Conservation (phyloP, 2,329 filamentous ascomycete species). For the Phaeophleospora eucalypticola region DNA sequence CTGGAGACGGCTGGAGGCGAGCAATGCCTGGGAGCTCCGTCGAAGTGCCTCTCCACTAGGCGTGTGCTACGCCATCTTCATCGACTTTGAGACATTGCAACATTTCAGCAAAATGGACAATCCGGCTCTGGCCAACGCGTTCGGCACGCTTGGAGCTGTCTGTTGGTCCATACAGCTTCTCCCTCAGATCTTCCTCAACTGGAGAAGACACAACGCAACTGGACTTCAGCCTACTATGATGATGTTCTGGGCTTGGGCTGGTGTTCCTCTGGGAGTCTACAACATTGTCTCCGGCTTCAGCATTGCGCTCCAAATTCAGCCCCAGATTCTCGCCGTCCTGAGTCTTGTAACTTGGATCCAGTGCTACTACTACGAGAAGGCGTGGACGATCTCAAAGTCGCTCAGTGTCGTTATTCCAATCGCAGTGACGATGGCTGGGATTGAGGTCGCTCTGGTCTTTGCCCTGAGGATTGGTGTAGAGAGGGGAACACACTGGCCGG, state of each 20-base stretch:
- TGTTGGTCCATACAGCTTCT: conserved; percentile 68
- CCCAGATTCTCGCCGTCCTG: conserved; percentile 52
- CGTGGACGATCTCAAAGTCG: conserved; percentile 51
- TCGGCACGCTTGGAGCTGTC: conserved; percentile 57
- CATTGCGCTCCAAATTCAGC: conserved; percentile 52
- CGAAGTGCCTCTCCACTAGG: too few relatives aligned
- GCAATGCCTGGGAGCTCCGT: too few relatives aligned
- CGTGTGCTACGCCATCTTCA: not conserved
- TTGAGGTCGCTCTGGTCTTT: conserved; percentile 58
- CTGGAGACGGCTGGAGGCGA: too few relatives aligned
- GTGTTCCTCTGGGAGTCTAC: conserved; percentile 62
- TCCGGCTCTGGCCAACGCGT: conserved; percentile 46
- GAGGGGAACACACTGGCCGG: conserved; percentile 54
- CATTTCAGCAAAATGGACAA: conserved; percentile 14
- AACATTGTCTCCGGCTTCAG: conserved; percentile 54
- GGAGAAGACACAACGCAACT: conserved; percentile 60
- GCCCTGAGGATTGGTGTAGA: conserved; percentile 47
- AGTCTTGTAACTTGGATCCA: conserved; percentile 54
- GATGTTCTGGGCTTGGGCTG: conserved; percentile 66
- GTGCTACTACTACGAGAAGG: conserved; percentile 55
- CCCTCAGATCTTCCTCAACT: conserved; percentile 66
- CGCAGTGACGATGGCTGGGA: conserved; percentile 54
- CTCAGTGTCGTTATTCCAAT: conserved; percentile 49
- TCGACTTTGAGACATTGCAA: not conserved
- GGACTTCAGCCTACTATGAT: conserved; percentile 68